Percentiles rank a stretch among this genome's conserved stretches.
phyloP scores from a whole-genome alignment of 164 flowering plant genomes.

The Stephania japonica region DNA sequence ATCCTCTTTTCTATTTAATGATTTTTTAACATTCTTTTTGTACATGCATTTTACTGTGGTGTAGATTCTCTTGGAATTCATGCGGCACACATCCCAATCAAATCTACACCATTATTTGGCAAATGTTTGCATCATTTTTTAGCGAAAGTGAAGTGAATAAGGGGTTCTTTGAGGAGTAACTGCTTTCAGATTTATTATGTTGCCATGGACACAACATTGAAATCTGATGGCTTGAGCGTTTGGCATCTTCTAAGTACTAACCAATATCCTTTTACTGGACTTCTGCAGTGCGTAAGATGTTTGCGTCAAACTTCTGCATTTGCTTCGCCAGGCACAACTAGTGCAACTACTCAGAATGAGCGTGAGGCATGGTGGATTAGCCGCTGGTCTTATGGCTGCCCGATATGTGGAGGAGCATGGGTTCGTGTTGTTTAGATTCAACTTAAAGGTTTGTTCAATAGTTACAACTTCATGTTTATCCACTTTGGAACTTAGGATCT shows the following conservation, averaged over 20 bases:
- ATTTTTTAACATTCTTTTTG: no score
- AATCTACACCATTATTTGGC: no score
- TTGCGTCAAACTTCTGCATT: conserved; percentile 94
- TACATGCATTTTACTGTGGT: no score
- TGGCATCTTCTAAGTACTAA: no score
- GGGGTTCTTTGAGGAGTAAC: not conserved
- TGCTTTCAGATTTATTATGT: not conserved
- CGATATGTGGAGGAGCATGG: conserved; percentile 99
- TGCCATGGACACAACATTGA: not conserved
- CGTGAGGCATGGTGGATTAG: conserved; percentile 92
- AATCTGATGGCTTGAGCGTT: not conserved
- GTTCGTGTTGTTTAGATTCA: conserved; percentile 70
- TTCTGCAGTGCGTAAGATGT: conserved; percentile 92
- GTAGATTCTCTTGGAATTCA: no score
- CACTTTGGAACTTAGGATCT: not conserved
- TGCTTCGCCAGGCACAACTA: conserved; percentile 51
- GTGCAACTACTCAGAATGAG: conserved; percentile 50
- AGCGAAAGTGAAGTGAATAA: not conserved
- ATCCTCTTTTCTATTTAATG: not conserved
- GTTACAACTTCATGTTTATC: not conserved
- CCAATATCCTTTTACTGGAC: not conserved
- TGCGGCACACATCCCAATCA: no score
- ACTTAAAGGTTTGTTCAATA: conserved; percentile 2
- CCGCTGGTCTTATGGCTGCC: conserved; percentile 92
- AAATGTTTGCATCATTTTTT: not conserved